Evolutionary conservation across 257 asterid genomes (phyloP), one percentile per base, ranked within the genome.

Genomic region (Parsonsia alboflavescens): DNA sequence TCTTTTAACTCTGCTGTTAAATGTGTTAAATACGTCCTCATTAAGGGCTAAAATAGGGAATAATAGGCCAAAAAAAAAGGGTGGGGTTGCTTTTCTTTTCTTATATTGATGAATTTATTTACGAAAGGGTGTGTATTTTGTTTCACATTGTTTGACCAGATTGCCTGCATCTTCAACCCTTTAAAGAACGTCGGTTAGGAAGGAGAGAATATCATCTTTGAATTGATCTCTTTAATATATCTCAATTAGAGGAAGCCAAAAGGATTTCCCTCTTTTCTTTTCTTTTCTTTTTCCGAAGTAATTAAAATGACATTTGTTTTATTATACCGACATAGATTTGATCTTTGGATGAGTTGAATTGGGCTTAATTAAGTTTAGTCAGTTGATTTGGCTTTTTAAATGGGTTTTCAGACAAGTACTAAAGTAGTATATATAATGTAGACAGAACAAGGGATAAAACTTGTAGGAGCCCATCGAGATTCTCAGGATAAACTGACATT

Each of bases 101-200:
- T 33, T 33, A 33, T 33, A 33, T 3, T 33, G 39, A 33, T 33
- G 39, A 28, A 41, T 52, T 59, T 65, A 46, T 50, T 3, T 13
- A 15, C 7, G 8, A 6, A 30, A 13, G 4, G 21, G 45, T 24
- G 59, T 13, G 39, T 39, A n/a, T 11, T 30, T 42, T 39, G 45
- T 1, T 83, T 85, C 88, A 81, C 88, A 84, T 84, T 73, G 82
- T 81, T 80, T 80, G 86, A 84, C 79, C 39, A n/a, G n/a, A n/a
- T n/a, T n/a, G n/a, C n/a, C n/a, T n/a, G n/a, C n/a, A n/a, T n/a
- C n/a, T n/a, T n/a, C n/a, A n/a, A n/a, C n/a, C n/a, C n/a, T n/a
- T n/a, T n/a, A n/a, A 70, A 45, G 78, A 74, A 82, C 73, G 92
- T 88, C 87, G 89, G 88, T 88, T 82, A 56, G 48, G 10, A 1